Base-by-base conservation (phyloP, 805 yeast species). In the Ogataea methanolica region DNA sequence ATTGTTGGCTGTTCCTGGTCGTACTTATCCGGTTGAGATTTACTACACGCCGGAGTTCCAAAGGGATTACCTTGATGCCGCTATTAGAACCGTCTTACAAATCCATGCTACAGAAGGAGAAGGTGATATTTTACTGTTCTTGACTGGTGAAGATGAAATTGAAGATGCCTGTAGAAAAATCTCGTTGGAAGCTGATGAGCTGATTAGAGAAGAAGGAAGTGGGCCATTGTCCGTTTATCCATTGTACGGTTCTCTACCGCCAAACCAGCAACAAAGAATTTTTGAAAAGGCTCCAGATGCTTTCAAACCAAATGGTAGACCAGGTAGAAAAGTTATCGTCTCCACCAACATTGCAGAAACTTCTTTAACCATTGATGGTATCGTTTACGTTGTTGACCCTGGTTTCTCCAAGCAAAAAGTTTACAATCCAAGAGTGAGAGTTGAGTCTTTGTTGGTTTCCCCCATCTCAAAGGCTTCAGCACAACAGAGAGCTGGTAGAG, bases 401-500 rank as follows among this genome's bases (percentile, higher is more conserved):
- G 99, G 99, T 1, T 94, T 92, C 64, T 85, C 96, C 16, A 92
- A 92, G 63, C 97, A 94, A 68, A 92, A 94, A 61, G 97, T 91
- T 48, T 92, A 90, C 70, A 94, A 92, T 65, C 98, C 99, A 43
- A 79, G 97, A 67, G 88, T 92, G 49, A 79, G 99, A 67, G 97
- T 92, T 31, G 97, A 92, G 68, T 89, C 97, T 0, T 74, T 92
- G 57, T 75, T 92, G 45, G 98, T 94, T 5, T 88, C 97, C 8
- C 98, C 98, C 35, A 91, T 94, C 52, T 91, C 98, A 11, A 91
- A 90, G 70, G 99, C 99, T 0, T 84, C 95, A 42, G 96, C 99
- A 1, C 97, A 92, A 70, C 99, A 92, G 70, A 82, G 99, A 69
- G 98, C 98, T 34, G 99, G 99, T 79, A 88, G 99, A 79, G 99